Evolutionary conservation across 169 alveolate species (phyloP).

Genomic region (Babesia bigemina): DNA sequence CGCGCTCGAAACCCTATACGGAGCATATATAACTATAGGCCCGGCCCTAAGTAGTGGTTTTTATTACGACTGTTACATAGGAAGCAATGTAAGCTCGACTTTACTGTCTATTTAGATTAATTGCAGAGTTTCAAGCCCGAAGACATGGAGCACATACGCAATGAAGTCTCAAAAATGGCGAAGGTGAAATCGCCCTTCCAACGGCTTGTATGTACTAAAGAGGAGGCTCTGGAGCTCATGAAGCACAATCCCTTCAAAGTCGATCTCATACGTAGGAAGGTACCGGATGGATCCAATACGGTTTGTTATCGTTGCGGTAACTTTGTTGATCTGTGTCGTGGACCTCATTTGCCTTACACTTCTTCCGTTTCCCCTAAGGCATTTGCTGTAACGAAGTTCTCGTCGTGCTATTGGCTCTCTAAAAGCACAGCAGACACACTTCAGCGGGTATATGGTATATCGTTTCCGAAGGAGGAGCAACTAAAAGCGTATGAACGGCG

Average conservation of each 20-base stretch:
- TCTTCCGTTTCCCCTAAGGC: slow-evolving; percentile 89
- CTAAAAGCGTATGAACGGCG: slow-evolving; percentile 90
- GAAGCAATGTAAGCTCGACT: slow-evolving; percentile 73
- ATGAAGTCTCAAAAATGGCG: slow-evolving; percentile 68
- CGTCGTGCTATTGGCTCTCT: slow-evolving; percentile 99
- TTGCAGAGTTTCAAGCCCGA: slow-evolving; percentile 68
- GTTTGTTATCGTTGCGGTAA: slow-evolving; percentile 97
- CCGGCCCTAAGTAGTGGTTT: slow-evolving; percentile 95
- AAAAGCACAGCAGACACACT: slow-evolving; percentile 92
- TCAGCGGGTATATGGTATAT: slow-evolving; percentile 98
- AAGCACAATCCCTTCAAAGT: slow-evolving; percentile 97
- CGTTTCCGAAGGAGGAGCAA: slow-evolving; percentile 94
- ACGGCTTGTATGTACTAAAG: slow-evolving; percentile 92
- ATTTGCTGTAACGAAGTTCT: slow-evolving; percentile 91
- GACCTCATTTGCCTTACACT: slow-evolving; percentile 98
- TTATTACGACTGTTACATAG: slow-evolving; percentile 97
- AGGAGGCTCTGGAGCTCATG: slow-evolving; percentile 96
- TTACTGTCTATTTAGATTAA: slow-evolving; percentile 28
- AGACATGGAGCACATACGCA: slow-evolving; percentile 57
- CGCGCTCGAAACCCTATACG: slow-evolving; percentile 93
- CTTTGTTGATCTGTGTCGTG: slow-evolving; percentile 98
- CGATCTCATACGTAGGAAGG: slow-evolving; percentile 92
- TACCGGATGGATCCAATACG: slow-evolving; percentile 92
- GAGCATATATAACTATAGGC: slow-evolving; percentile 97
- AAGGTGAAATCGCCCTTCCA: slow-evolving; percentile 91